Base-by-base conservation (phyloP, 1,284 basidiomycete genomes). In the Takashimella koratensis region DNA sequence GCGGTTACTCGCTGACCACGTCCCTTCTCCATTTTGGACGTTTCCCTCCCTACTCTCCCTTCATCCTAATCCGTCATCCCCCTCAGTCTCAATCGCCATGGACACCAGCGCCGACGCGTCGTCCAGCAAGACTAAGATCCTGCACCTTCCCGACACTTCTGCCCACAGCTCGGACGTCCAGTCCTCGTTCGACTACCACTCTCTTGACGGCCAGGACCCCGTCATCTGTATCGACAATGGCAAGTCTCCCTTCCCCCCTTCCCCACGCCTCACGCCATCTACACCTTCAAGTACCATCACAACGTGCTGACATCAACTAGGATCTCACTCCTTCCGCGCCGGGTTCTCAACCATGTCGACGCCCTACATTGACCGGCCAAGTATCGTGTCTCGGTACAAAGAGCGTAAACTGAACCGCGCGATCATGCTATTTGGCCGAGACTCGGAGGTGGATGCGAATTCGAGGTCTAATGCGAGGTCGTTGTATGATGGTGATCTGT, bases 221-320 rank as follows among this genome's bases (percentile, higher is more conserved):
- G 53, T 60, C 2, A 84, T 98, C 60, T 83, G 95, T 66, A 92
- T 97, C 63, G 94, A 97, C 81, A 94, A 96, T 73, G 95, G 80
- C 76, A 48, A 58, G 69, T 63, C 25, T 36, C 30, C 16, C 30
- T 36, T 8, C 30, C 16, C 30, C 30, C 30, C 30, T 16, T 36
- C 30, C 30, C 21, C 27, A 41, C 36, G 10, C 30, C 30, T 36
- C 16, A 8, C 30, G 8, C 16, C 30, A 36, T 36, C 30, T 16
- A 16, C 30, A 36, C 16, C 30, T 16, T n/a, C 10, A 27, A n/a
- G 16, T 52, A 36, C 30, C 10, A 8, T 36, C 16, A 8, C 30
- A 36, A 36, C 30, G 10, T 36, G 16, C 30, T 36, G 16, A 36
- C 16, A 16, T 36, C 26, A 44, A 22, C 25, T 54, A 79, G 79